A percentile compares a stretch with the other conserved stretches of the same genome.
phyloP scores from a whole-genome alignment of 208 protist species.

The Wallacemonas rigidus region DNA sequence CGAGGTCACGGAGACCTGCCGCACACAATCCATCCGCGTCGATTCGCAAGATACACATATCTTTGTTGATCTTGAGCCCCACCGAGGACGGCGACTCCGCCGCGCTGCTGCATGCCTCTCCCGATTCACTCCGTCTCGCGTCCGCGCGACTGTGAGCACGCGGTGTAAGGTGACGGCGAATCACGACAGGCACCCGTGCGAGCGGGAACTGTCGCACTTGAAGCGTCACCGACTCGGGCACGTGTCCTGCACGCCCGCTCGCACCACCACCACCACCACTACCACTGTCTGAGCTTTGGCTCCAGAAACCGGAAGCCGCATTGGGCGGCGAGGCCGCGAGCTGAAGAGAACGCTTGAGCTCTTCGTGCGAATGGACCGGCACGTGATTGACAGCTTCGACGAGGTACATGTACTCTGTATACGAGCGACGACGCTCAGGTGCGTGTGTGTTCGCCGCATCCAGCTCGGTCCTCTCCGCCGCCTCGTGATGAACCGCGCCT shows the following conservation, averaged over 20 bases:
- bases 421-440: slow-evolving; percentile 9
- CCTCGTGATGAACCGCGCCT: background rate
- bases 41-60: slow-evolving; percentile 50
- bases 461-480: background rate
- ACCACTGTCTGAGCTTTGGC: background rate
- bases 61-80: slow-evolving; percentile 56
- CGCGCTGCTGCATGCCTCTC: no score
- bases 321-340: slow-evolving; percentile 21
- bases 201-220: slow-evolving; percentile 66
- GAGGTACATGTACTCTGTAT: slow-evolving; percentile 52
- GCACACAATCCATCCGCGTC: slow-evolving; percentile 51
- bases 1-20: slow-evolving; percentile 39
- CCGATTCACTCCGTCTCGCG: background rate
- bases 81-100: slow-evolving; percentile 26
- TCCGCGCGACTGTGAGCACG: slow-evolving; percentile 22
- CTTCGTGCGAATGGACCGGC: slow-evolving; percentile 30
- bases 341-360: slow-evolving; percentile 29
- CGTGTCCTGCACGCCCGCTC: background rate
- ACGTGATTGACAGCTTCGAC: slow-evolving; percentile 59
- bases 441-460: background rate
- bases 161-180: slow-evolving; percentile 33
- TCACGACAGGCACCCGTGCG: slow-evolving; percentile 38
- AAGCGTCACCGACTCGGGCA: slow-evolving; percentile 59
- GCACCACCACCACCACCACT: background rate
- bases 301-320: background rate